A percentile compares a stretch with the other conserved stretches of the same genome.
Conservation (phyloP, 2,329 filamentous ascomycete genomes). For the Cylindrodendrum hubeiense region DNA sequence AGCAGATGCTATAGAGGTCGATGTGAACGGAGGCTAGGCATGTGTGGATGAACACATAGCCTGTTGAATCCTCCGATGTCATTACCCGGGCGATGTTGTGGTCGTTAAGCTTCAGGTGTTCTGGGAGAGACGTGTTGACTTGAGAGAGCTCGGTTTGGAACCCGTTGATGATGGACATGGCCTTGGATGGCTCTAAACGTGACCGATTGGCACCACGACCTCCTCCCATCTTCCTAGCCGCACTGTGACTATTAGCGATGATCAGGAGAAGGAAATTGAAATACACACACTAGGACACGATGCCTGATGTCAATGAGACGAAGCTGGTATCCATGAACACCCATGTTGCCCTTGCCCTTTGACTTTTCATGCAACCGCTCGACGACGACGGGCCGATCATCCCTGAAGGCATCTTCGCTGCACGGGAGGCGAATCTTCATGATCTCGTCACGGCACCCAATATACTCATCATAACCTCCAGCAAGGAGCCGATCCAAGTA, state of each 20-base stretch:
- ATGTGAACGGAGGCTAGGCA: constrained; percentile 52
- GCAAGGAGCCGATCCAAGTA: constrained; percentile 54
- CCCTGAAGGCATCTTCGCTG: constrained; percentile 48
- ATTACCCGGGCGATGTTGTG: constrained; percentile 50
- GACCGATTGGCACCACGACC: constrained; percentile 32
- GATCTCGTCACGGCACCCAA: constrained; percentile 51
- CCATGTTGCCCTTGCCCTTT: constrained; percentile 40
- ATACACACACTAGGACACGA: constrained; percentile 51
- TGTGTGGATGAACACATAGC: constrained; percentile 54
- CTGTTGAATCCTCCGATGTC: constrained; percentile 45
- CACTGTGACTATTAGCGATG: constrained; percentile 28
- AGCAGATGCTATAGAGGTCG: constrained; percentile 54
- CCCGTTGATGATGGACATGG: constrained; percentile 52
- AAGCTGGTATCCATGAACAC: constrained; percentile 51
- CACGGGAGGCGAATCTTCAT: constrained; percentile 55
- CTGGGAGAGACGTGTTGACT: constrained; percentile 51
- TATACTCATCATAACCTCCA: constrained; percentile 56
- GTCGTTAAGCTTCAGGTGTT: constrained; percentile 50
- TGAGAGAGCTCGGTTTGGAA: constrained; percentile 54
- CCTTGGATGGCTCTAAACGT: constrained; percentile 50
- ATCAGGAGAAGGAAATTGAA: background rate
- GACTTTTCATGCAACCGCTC: constrained; percentile 49
- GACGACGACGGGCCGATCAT: constrained; percentile 46
- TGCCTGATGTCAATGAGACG: constrained; percentile 53
- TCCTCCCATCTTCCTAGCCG: constrained; percentile 43